phyloP scores from a whole-genome alignment of 2,329 filamentous ascomycete genomes.

The Coniochaeta prunicola region DNA sequence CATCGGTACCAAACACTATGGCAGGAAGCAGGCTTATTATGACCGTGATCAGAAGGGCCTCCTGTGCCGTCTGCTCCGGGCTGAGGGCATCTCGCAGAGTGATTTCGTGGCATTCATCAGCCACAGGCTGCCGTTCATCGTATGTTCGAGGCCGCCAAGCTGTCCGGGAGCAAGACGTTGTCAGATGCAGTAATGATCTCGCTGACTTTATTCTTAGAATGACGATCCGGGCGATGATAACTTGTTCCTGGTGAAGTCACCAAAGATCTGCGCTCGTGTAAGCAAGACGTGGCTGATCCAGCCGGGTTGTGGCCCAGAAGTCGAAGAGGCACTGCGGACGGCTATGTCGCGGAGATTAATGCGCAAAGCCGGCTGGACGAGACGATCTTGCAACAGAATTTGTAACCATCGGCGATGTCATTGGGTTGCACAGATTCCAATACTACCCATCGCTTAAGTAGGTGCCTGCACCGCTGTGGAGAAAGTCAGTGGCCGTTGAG shows the following conservation, averaged over 20 bases:
- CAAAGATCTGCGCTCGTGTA: background rate
- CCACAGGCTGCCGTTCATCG: background rate
- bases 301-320: background rate
- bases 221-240: background rate
- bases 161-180: background rate
- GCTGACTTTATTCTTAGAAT: background rate
- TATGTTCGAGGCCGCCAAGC: background rate
- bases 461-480: background rate
- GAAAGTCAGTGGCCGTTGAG: background rate
- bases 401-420: background rate
- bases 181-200: background rate
- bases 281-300: background rate
- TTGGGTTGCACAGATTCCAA: background rate
- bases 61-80: background rate
- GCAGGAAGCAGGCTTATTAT: background rate
- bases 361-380: background rate
- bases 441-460: background rate
- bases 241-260: background rate
- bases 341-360: background rate
- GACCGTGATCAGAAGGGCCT: background rate
- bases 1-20: background rate
- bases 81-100: background rate
- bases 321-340: background rate
- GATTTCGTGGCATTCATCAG: background rate
- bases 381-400: background rate